Conservation (phyloP, 805 yeast species). For the Saccharomycopsis microspora region DNA sequence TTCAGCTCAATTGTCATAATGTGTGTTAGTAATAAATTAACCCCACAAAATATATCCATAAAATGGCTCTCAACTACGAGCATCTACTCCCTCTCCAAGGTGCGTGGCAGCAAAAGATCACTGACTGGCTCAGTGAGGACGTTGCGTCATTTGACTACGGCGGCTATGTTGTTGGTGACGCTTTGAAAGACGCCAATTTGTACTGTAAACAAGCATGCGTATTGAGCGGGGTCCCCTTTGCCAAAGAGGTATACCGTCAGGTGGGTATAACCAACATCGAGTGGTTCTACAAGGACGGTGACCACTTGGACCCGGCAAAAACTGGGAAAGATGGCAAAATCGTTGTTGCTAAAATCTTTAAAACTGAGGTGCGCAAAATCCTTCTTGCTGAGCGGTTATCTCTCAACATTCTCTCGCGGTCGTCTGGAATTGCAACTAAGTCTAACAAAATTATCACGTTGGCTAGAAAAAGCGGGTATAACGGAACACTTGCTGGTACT, state of each 20-base stretch:
- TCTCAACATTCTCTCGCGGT: slow-evolving; percentile 67
- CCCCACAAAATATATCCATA: background rate
- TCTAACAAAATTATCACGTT: slow-evolving; percentile 42
- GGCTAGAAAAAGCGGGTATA: slow-evolving; percentile 60
- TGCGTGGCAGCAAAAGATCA: slow-evolving; percentile 69
- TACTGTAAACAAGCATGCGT: slow-evolving; percentile 76
- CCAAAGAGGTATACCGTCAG: slow-evolving; percentile 71
- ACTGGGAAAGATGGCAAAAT: slow-evolving; percentile 35
- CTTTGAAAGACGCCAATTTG: slow-evolving; percentile 57
- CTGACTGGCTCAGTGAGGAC: slow-evolving; percentile 73
- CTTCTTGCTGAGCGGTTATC: slow-evolving; percentile 81
- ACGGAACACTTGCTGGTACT: slow-evolving; percentile 88
- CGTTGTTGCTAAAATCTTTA: slow-evolving; percentile 57
- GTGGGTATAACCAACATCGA: slow-evolving; percentile 50
- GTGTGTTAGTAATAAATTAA: background rate
- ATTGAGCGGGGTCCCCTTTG: slow-evolving; percentile 82
- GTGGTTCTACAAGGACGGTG: slow-evolving; percentile 73
- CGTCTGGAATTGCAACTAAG: slow-evolving; percentile 82
- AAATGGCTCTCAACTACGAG: slow-evolving; percentile 14
- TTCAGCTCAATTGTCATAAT: too few species aligned
- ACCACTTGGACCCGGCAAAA: slow-evolving; percentile 32
- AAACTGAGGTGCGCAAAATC: slow-evolving; percentile 71
- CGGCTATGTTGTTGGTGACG: slow-evolving; percentile 87
- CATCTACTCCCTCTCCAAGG: slow-evolving; percentile 68
- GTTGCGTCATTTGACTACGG: slow-evolving; percentile 93